phyloP scores from a whole-genome alignment of 257 asterid species.

The Salvia splendens region DNA sequence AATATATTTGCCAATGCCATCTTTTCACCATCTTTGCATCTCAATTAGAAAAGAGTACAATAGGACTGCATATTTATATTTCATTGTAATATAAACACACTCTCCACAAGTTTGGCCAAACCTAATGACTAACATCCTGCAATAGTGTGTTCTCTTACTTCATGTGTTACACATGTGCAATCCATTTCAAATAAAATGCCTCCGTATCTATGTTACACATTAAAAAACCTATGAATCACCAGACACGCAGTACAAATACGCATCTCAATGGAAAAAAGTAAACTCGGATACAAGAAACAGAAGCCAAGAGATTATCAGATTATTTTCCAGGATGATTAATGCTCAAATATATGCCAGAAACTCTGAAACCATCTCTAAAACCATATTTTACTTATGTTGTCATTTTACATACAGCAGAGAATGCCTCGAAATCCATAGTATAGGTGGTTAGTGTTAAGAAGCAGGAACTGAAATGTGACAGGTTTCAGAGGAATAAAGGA shows the following conservation, averaged over 20 bases:
- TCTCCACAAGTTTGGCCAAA: conserved; percentile 1
- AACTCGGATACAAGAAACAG: conserved; percentile 11
- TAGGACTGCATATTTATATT: background rate
- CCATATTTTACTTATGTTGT: background rate
- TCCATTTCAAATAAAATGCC: background rate
- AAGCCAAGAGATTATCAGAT: conserved; percentile 15
- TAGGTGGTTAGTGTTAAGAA: conserved; percentile 13
- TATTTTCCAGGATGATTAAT: background rate
- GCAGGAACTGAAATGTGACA: conserved; percentile 10
- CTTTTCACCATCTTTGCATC: conserved; percentile 20
- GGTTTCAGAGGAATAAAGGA: background rate
- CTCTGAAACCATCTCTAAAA: background rate
- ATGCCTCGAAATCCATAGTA: conserved; percentile 10
- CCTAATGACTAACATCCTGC: conserved; percentile 4
- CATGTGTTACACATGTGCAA: background rate
- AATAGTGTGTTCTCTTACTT: conserved; percentile 8
- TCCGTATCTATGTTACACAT: background rate
- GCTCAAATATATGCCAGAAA: conserved; percentile 11
- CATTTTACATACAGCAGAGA: background rate
- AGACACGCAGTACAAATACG: background rate
- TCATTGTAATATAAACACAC: background rate
- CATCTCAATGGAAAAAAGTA: conserved; percentile 6
- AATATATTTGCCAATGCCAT: conserved; percentile 17
- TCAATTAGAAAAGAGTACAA: background rate
- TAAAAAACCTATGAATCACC: background rate